Percentiles rank a stretch among this genome's conserved stretches.
phyloP scores from a whole-genome alignment of 768 basidiomycete genomes.

The Mycena leptocephala region DNA sequence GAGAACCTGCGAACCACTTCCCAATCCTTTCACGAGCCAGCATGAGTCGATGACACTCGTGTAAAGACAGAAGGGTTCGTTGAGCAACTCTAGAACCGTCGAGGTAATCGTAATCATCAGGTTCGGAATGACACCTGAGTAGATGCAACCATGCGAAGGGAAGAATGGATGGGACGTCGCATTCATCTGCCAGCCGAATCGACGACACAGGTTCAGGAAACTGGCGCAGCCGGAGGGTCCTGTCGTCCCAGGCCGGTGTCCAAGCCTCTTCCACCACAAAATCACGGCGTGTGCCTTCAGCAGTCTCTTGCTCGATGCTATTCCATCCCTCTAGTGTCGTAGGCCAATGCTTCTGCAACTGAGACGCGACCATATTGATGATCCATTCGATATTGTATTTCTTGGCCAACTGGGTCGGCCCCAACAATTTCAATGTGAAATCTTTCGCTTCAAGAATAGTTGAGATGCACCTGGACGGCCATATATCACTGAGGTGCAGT shows the following conservation, averaged over 20 bases:
- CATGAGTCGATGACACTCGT: neutral
- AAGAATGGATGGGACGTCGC: neutral
- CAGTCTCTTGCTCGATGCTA: neutral
- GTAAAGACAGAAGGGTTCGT: neutral
- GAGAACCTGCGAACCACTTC: neutral
- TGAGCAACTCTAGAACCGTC: neutral
- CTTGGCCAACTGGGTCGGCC: neutral
- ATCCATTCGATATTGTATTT: constrained; percentile 27
- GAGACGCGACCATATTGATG: neutral
- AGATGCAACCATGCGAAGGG: constrained; percentile 19
- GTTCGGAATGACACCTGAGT: neutral
- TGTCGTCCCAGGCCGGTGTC: neutral
- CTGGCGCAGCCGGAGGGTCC: neutral
- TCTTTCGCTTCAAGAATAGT: neutral
- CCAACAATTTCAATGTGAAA: neutral
- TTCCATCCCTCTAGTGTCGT: neutral
- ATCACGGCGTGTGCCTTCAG: neutral
- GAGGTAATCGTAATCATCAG: neutral
- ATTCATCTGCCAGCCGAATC: constrained; percentile 17
- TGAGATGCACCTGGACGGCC: neutral
- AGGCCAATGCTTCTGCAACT: constrained; percentile 5
- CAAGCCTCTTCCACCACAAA: neutral
- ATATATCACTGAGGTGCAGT: neutral
- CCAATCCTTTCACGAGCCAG: constrained; percentile 21
- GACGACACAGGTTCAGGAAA: constrained; percentile 13